Conservation (phyloP, 106 monocot species). For the Platanthera zijinensis region DNA sequence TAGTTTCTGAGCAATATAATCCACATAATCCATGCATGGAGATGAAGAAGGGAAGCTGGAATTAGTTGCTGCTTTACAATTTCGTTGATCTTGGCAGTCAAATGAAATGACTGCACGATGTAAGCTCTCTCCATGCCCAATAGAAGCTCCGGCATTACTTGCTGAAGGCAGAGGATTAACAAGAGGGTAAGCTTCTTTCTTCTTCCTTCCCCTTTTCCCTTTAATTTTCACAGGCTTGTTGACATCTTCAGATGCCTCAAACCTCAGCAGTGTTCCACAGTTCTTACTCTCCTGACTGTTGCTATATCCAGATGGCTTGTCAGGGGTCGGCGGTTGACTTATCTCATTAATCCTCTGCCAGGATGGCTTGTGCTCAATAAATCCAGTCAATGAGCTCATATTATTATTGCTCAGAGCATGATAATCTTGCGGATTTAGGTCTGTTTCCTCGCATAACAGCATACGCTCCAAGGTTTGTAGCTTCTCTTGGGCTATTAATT, state of each 20-base stretch:
- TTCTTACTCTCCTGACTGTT: conserved; percentile 6
- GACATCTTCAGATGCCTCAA: conserved; percentile 13
- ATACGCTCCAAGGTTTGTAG: conserved; percentile 7
- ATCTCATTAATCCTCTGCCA: too few relatives aligned
- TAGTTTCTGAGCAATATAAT: conserved; percentile 39
- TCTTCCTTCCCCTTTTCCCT: conserved; percentile 8
- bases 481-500: conserved; percentile 20
- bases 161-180: not conserved
- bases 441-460: conserved; percentile 6
- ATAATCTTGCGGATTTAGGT: conserved; percentile 5
- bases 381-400: not conserved
- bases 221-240: conserved; percentile 12
- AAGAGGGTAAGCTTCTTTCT: conserved; percentile 14
- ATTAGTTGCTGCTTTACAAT: conserved; percentile 2
- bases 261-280: conserved; percentile 3
- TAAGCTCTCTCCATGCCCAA: not conserved
- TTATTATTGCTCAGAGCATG: conserved; percentile 12
- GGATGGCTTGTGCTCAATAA: not conserved
- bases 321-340: conserved; percentile 4
- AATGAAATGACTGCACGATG: not conserved
- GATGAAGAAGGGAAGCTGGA: not conserved
- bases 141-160: not conserved
- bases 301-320: conserved; percentile 5
- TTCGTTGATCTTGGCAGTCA: conserved; percentile 9
- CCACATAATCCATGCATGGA: conserved; percentile 17